Evolutionary conservation across 2,329 filamentous ascomycete genomes (phyloP), one percentile per base, ranked within the genome.

Genomic region (Neonectria magnoliae): DNA sequence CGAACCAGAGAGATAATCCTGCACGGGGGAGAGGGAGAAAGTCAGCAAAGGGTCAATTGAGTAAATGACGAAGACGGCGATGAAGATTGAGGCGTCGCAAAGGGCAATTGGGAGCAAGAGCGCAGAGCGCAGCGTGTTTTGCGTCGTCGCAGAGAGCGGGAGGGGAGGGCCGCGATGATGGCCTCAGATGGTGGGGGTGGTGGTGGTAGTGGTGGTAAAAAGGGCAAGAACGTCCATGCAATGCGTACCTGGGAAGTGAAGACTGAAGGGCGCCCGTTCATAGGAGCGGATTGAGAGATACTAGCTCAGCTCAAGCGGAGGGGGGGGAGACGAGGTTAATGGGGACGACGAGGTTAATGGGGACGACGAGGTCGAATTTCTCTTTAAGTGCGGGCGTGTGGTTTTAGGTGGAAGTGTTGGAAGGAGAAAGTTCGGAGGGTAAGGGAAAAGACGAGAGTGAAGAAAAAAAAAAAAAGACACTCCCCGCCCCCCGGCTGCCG

Each of bases 201-300:
- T 25, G 25, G 25, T 25, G 22, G 22, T 25, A 5, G 22, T 25
- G 22, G 22, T 25, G 25, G 25, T 25, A 25, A 25, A 25, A 25
- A 25, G 25, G 25, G 25, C 25, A 25, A 25, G 25, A 25, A 25
- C 6, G 5, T 25, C 25, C 5, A 5, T 25, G 25, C 25, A 25
- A 65, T n/a, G 14, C 72, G 68, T 90, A 93, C 91, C 89, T 94
- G 92, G 83, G 91, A 94, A 84, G 92, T 94, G 86, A 93, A 94
- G 81, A 91, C 87, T 82, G 92, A 93, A 83, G 88, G 86, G 87
- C 90, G 90, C 86, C 91, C 91, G 91, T 90, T 91, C 91, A 94
- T 94, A 91, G 90, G 90, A 86, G 89, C 91, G 85, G 85, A 81
- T 85, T 81, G 66, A 69, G 74, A 76, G 63, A 71, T 72, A 71